Conservation (phyloP, 2,329 filamentous ascomycete genomes). For the Fusarium mexicanum region DNA sequence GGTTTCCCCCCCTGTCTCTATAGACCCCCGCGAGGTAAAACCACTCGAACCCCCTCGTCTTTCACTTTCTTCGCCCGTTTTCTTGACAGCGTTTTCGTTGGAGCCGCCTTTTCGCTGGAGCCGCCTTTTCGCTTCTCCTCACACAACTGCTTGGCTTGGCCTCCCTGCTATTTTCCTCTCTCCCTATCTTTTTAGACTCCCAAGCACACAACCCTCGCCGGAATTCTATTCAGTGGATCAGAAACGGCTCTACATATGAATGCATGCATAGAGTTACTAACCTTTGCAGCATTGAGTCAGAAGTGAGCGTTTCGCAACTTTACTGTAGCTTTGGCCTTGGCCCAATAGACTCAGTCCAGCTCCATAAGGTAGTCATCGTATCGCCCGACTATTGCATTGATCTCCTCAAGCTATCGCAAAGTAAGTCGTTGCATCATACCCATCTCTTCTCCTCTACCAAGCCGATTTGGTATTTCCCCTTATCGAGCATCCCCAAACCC, state of each 20-base stretch:
- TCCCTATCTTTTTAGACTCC: background rate
- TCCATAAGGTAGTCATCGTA: conserved; percentile 15
- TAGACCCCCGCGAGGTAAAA: conserved; percentile 45
- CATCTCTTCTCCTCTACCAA: background rate
- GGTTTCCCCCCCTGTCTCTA: conserved; percentile 30
- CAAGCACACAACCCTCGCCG: background rate
- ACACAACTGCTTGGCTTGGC: conserved; percentile 20
- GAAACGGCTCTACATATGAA: conserved; percentile 28
- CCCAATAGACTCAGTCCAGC: conserved; percentile 19
- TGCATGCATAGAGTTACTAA: conserved; percentile 35
- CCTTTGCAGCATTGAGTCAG: conserved; percentile 32
- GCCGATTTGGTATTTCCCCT: conserved; percentile 9
- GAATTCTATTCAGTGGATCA: conserved; percentile 11
- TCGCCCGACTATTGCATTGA: conserved; percentile 31
- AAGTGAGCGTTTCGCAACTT: conserved; percentile 33
- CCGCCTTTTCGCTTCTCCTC: conserved; percentile 37
- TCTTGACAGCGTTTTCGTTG: conserved; percentile 31
- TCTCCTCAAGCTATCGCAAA: conserved; percentile 16
- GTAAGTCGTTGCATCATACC: conserved; percentile 28
- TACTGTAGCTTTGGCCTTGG: conserved; percentile 27
- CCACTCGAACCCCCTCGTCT: conserved; percentile 35
- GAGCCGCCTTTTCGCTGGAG: conserved; percentile 31
- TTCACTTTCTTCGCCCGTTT: conserved; percentile 29
- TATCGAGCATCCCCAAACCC: conserved; percentile 15
- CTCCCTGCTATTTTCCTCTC: background rate